Conservation (phyloP, 1,139 yeast species). For the Schizosaccharomyces versatilis region DNA sequence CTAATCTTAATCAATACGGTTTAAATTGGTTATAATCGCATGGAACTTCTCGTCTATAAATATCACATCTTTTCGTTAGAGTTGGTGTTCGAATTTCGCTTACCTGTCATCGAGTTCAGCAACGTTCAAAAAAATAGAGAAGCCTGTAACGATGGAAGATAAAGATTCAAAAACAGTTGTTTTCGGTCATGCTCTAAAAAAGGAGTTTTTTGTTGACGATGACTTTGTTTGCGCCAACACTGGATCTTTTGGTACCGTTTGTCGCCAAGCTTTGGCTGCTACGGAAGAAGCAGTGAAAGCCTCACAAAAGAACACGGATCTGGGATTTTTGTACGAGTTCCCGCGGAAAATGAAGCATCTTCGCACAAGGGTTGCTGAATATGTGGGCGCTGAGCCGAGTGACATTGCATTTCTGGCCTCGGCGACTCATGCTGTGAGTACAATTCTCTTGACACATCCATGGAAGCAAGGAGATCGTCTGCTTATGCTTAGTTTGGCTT, state of each 20-base stretch:
- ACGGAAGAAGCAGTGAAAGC: not conserved
- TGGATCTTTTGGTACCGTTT: not conserved
- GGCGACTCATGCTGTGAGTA: not conserved
- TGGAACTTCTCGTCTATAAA: no score
- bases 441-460: not conserved
- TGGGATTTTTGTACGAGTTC: not conserved
- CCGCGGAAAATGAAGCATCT: not conserved
- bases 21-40: no score
- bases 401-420: not conserved
- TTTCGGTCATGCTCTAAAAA: not conserved
- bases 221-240: not conserved
- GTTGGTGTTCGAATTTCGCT: no score
- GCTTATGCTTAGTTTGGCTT: not conserved
- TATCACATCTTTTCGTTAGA: no score
- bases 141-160: no score
- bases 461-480: not conserved
- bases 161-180: no score
- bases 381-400: not conserved
- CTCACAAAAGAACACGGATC: not conserved
- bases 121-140: no score
- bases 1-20: no score
- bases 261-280: not conserved
- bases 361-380: not conserved
- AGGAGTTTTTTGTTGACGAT: not conserved
- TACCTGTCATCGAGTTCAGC: no score